phyloP scores from a whole-genome alignment of 2,329 filamentous ascomycete genomes.

The Podosphaera xanthii region DNA sequence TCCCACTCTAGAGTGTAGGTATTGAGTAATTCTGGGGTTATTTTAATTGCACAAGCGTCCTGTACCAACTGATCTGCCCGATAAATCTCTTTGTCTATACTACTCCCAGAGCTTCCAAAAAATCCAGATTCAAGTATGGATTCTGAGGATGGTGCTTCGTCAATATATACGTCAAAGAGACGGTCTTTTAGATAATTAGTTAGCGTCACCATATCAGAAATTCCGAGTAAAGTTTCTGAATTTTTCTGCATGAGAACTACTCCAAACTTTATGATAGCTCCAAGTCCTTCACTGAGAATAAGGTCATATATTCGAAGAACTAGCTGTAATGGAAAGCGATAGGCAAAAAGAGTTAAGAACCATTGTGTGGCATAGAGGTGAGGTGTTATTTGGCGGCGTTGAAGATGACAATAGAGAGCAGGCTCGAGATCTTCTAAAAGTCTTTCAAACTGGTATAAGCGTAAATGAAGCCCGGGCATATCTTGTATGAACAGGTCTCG shows the following conservation, averaged over 20 bases:
- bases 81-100: conserved; percentile 85
- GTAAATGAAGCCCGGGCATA: conserved; percentile 87
- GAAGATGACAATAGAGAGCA: conserved; percentile 81
- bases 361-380: conserved; percentile 95
- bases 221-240: conserved; percentile 47
- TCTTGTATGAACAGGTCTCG: conserved; percentile 85
- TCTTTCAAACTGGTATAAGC: conserved; percentile 85
- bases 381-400: conserved; percentile 64
- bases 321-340: conserved; percentile 86
- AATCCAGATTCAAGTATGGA: conserved; percentile 92
- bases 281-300: conserved; percentile 78
- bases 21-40: conserved; percentile 63
- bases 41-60: conserved; percentile 72
- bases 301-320: conserved; percentile 93
- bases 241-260: conserved; percentile 96
- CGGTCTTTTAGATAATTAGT: conserved; percentile 84
- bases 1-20: conserved; percentile 76
- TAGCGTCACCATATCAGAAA: conserved; percentile 78
- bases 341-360: conserved; percentile 97
- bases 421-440: conserved; percentile 85
- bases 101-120: conserved; percentile 79
- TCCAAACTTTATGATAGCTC: conserved; percentile 83
- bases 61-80: conserved; percentile 80
- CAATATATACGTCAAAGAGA: conserved; percentile 91
- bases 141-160: conserved; percentile 74